These are phyloP conservation scores for Coemansia sp. DNA, from an alignment of 192 early-diverging fungal genomes.

Conservation along the genomic window DNA sequence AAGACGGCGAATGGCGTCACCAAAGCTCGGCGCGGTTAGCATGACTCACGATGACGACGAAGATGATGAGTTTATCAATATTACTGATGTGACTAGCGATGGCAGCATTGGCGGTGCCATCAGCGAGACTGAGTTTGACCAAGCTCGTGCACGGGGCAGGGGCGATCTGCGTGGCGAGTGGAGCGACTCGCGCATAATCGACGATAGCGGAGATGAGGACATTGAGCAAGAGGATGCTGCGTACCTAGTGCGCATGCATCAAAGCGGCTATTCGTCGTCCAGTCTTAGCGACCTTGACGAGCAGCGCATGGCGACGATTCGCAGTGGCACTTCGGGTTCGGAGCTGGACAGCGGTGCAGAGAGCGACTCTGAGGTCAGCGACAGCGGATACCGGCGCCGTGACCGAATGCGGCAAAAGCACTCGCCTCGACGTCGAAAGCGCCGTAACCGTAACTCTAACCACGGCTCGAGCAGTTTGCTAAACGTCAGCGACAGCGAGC, in stretches of 20 bases:
- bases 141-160: neutral
- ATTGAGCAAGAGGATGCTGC: constrained; percentile 40
- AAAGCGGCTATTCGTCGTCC: constrained; percentile 32
- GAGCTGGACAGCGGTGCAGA: constrained; percentile 44
- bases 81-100: constrained; percentile 53
- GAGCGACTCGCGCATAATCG: constrained; percentile 31
- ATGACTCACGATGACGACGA: constrained; percentile 4
- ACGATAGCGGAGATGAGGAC: constrained; percentile 31
- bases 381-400: constrained; percentile 2
- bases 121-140: constrained; percentile 51
- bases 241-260: constrained; percentile 29
- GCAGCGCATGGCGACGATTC: constrained; percentile 19
- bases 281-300: constrained; percentile 52
- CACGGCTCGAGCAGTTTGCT: neutral
- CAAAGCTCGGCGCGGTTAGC: neutral
- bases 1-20: constrained; percentile 1
- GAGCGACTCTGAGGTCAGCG: constrained; percentile 39
- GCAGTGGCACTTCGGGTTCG: constrained; percentile 3
- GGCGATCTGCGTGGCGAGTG: constrained; percentile 8
- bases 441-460: neutral
- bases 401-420: neutral
- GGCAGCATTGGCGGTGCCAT: constrained; percentile 14
- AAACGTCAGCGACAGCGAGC: constrained; percentile 11
- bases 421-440: neutral
- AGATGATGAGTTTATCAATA: constrained; percentile 53